Evolutionary conservation across 2,329 filamentous ascomycete species (phyloP).

Genomic region (Calonectria honghensis): DNA sequence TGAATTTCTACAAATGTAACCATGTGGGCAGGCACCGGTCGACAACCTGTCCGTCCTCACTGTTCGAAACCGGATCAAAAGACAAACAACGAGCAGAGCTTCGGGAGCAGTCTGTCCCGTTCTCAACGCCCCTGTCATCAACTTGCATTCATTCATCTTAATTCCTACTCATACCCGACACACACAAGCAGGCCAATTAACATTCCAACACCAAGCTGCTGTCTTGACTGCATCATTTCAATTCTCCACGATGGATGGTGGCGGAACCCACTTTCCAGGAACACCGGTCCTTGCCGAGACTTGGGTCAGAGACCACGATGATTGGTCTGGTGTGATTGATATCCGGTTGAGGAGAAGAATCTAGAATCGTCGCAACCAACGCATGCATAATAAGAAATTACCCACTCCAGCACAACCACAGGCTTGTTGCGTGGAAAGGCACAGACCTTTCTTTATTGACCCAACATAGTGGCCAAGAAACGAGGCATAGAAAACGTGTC

Average conservation of each 20-base stretch:
- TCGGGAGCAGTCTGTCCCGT: not conserved
- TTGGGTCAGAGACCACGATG: slow-evolving; percentile 6
- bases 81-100: not conserved
- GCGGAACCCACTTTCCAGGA: not conserved
- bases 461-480: not conserved
- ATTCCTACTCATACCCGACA: not conserved
- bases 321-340: slow-evolving; percentile 18
- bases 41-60: not conserved
- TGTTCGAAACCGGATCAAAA: slow-evolving; percentile 1
- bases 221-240: not conserved
- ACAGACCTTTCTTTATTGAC: not conserved
- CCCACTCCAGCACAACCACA: not conserved
- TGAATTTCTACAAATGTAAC: too few relatives aligned
- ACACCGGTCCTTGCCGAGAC: not conserved
- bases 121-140: slow-evolving; percentile 2
- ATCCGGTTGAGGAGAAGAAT: slow-evolving; percentile 8
- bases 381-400: slow-evolving; percentile 6
- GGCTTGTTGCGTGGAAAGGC: not conserved
- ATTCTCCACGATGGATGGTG: not conserved
- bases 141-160: not conserved
- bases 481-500: not conserved
- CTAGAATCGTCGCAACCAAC: slow-evolving; percentile 23
- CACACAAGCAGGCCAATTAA: not conserved
- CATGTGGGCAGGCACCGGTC: not conserved
- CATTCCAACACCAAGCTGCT: not conserved